Conservation (phyloP, 2,329 filamentous ascomycete genomes). For the Trichoderma aggressivum region DNA sequence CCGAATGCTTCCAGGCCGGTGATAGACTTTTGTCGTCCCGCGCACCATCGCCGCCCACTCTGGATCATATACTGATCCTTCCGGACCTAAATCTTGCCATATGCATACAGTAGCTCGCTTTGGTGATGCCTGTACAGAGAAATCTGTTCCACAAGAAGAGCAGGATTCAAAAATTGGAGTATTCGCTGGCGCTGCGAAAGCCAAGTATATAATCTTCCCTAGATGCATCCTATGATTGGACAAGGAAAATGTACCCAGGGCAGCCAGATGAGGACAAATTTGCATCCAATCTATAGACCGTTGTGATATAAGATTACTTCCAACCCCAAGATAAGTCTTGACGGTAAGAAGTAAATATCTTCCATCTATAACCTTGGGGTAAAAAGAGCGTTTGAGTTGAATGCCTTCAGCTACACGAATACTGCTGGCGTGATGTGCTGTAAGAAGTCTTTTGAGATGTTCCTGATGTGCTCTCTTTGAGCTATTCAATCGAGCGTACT, state of each 20-base stretch:
- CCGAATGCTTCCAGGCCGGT: not conserved
- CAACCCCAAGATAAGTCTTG: not conserved
- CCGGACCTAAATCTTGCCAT: conserved; percentile 3
- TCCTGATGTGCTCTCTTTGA: not conserved
- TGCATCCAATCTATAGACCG: not conserved
- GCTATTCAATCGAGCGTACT: not conserved
- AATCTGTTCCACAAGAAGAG: not conserved
- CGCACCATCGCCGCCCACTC: not conserved
- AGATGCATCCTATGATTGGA: not conserved
- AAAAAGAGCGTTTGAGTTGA: not conserved
- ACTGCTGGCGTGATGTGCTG: not conserved
- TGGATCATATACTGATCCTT: not conserved
- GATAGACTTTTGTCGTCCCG: not conserved
- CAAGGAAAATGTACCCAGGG: not conserved
- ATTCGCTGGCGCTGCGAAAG: not conserved
- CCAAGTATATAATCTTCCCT: not conserved
- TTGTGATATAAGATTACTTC: not conserved
- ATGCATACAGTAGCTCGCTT: not conserved
- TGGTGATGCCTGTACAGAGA: not conserved
- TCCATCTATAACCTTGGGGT: conserved; percentile 1
- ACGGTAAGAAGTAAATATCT: not conserved
- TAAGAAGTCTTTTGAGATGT: not conserved
- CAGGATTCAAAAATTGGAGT: not conserved
- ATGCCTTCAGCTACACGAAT: not conserved
- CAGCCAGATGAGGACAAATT: not conserved